Base-by-base conservation (phyloP, 768 basidiomycete genomes). In the Megacollybia marginata region DNA sequence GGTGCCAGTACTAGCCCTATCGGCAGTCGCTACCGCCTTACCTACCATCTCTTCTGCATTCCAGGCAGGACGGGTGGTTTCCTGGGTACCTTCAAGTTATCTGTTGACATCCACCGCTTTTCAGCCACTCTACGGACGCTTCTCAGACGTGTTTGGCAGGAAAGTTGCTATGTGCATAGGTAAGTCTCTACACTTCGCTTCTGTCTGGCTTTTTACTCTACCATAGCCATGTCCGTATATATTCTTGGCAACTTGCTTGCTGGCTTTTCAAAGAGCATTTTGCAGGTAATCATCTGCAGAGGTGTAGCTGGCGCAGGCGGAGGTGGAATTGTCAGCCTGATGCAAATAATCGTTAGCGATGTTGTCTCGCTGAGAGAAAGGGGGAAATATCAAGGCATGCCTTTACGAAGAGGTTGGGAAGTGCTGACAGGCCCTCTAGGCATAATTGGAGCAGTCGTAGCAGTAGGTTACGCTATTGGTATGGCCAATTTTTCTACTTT, bases 31-130 rank as follows among this genome's bases (percentile, higher is more conserved):
- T 0, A 88, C 86, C 0, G 81, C 85, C 1, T 66, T 89, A n/a
- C 83, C 86, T 0, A 85, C 80, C 0, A 79, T 90, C 44, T 80
- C 85, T 4, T 57, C 73, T 18, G 73, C 75, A 3, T 88, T 88
- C 64, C 70, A 81, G 47, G 80, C 85, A 0, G 79, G 83, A 4
- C 72, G 79, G 4, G 71, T 82, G 20, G 67, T 72, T 20, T 82
- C 80, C 5, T 88, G 84, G 85, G 83, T 88, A 2, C 85, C 83
- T 0, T 83, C 83, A 0, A 76, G 78, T 0, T 88, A 87, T 57
- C 72, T 89, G 33, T 67, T 86, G 44, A 85, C 83, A 0, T 80
- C 79, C 0, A 82, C 80, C 1, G 74, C 76, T 16, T 82, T 83
- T 55, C 83, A 83, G 63, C 75, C 76, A 2, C 56, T 79, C 1